Evolutionary conservation across 495 filamentous ascomycete genomes (phyloP), one percentile per base, ranked within the genome.

Genomic region (Neurospora sp.): DNA sequence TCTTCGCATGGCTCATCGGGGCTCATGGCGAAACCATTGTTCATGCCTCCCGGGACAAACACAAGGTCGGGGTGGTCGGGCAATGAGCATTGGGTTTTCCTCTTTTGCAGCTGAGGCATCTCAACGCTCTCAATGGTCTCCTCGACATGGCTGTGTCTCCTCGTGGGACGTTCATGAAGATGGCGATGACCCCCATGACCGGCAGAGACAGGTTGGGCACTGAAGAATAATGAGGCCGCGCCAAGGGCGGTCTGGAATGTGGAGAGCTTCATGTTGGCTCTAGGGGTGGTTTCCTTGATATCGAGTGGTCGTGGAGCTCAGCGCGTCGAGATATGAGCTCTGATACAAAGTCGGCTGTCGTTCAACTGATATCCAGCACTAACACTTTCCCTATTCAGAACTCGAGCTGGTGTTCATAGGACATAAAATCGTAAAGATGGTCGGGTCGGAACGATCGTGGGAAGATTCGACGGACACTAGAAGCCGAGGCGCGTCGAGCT

Each of bases 1-100:
- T 91, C 87, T 66, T 83, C 82, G 79, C 93, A 96, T 35, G 87
- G 79, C 79, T 93, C 87, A 82, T 96, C 88, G 9, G 92, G 91
- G 78, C 91, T 92, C 88, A 96, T 91, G 41, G 93, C 93, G 90
- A 93, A 96, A 74, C 93, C 93, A 41, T 85, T 92, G 82, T 96
- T 96, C 77, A 82, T 75, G 37, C 75, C 79, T 70, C 84, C 86
- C 8, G 93, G 91, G 38, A 95, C 86, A 40, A 86, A 80, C 62
- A 94, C 88, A 76, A 95, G 81, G 44, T 92, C 92, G 31, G 88
- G 89, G 77, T 92, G 85, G 44, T 80, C 80, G 18, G 93, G 93
- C 78, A 95, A 91, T 72, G 86, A 74, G 80, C 93, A 95, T 18
- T 66, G 23, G 75, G 84, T 79, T 39, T 84, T 86, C 71, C 88